Evolutionary conservation across 345 rosid genomes (phyloP).

Genomic region (Lenwebbia sp.): DNA sequence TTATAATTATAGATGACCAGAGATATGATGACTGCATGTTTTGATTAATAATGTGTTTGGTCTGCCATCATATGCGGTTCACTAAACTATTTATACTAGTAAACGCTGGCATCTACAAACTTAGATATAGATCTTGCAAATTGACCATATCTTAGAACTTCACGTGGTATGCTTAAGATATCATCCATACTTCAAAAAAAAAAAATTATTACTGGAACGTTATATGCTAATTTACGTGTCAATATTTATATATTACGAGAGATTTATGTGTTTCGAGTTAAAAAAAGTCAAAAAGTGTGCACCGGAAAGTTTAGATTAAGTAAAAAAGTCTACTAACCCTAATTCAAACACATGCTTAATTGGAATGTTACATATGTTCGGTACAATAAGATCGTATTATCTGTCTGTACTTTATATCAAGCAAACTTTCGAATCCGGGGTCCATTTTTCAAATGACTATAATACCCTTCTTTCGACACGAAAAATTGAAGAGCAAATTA

Average conservation of each 20-base stretch:
- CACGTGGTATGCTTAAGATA: neutral
- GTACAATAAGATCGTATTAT: neutral
- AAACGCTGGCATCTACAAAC: neutral
- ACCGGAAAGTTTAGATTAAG: neutral
- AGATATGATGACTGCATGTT: conserved; percentile 1
- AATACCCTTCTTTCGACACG: neutral
- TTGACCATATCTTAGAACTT: neutral
- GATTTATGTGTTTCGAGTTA: neutral
- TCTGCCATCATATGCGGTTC: conserved; percentile 8
- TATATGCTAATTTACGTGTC: neutral
- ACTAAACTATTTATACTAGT: neutral
- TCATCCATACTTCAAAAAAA: neutral
- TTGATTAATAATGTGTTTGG: conserved; percentile 9
- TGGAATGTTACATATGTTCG: neutral
- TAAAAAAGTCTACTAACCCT: neutral
- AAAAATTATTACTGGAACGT: neutral
- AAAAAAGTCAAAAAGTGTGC: neutral
- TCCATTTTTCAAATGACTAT: neutral
- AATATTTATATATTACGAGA: neutral
- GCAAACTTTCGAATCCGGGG: neutral
- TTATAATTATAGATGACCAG: neutral
- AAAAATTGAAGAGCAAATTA: neutral
- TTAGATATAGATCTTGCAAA: neutral
- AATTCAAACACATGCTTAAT: neutral
- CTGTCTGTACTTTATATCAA: neutral